Evolutionary conservation across 169 alveolate species (phyloP).

Genomic region (Eimeria necatrix): DNA sequence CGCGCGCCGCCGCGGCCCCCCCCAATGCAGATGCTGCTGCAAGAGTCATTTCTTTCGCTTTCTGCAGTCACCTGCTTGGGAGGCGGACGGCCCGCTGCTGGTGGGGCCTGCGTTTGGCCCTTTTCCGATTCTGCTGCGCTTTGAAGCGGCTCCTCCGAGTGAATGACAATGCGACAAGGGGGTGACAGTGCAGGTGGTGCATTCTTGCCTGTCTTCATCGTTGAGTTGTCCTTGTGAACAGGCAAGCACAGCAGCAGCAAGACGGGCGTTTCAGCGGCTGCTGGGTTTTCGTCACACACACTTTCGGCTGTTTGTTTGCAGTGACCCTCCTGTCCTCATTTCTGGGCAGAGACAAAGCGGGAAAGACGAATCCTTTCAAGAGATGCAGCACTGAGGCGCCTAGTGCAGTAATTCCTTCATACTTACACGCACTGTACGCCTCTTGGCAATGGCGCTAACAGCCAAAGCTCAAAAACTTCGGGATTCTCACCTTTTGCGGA

Average conservation of each 20-base stretch:
- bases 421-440: too few species aligned
- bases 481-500: conserved; percentile 32
- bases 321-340: too few species aligned
- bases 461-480: not conserved
- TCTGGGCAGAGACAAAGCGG: too few species aligned
- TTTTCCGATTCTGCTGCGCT: not conserved
- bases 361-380: too few species aligned
- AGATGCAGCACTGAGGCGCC: too few species aligned
- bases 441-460: too few species aligned
- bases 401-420: too few species aligned
- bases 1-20: conserved; percentile 25
- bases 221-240: not conserved
- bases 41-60: not conserved
- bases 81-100: not conserved
- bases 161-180: conserved; percentile 44
- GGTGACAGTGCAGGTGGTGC: conserved; percentile 3
- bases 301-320: too few species aligned
- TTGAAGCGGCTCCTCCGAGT: conserved; percentile 1
- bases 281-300: too few species aligned
- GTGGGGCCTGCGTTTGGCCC: conserved; percentile 1
- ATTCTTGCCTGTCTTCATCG: not conserved
- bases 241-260: too few species aligned
- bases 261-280: too few species aligned
- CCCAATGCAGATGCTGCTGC: not conserved
- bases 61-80: not conserved